phyloP scores from a whole-genome alignment of 345 rosid species.

The Pugionium cornutum region DNA sequence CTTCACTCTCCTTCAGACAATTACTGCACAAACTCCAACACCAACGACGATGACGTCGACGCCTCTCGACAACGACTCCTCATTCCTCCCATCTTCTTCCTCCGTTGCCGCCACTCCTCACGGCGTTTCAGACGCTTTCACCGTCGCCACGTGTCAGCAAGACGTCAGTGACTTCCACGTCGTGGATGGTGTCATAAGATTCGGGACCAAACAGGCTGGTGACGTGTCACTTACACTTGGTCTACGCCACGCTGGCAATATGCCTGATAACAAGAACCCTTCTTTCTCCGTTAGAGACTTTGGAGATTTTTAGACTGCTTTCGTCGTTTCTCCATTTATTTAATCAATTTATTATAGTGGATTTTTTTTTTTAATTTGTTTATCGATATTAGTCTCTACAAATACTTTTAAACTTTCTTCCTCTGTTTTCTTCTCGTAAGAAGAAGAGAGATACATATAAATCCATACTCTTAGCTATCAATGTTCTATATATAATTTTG shows the following conservation, averaged over 20 bases:
- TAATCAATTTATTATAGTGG: conserved; percentile 23
- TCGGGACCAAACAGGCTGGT: conserved; percentile 70
- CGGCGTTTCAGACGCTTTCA: conserved; percentile 32
- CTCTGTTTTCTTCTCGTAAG: conserved; percentile 24
- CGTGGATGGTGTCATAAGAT: conserved; percentile 52
- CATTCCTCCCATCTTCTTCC: conserved; percentile 38
- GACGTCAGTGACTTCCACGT: conserved; percentile 44
- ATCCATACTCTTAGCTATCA: conserved; percentile 5
- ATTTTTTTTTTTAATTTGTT: conserved; percentile 22
- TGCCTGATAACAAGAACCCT: conserved; percentile 61
- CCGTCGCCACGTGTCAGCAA: conserved; percentile 39
- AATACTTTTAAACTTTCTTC: conserved; percentile 6
- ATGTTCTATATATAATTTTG: conserved; percentile 15
- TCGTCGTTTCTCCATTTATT: conserved; percentile 34
- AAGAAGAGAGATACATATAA: conserved; percentile 29
- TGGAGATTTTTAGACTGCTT: conserved; percentile 64
- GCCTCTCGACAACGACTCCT: conserved; percentile 69
- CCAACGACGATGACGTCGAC: conserved; percentile 51
- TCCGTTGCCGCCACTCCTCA: conserved; percentile 33
- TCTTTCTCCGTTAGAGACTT: conserved; percentile 83
- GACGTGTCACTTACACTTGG: conserved; percentile 99
- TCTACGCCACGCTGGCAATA: conserved; percentile 86
- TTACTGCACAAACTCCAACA: conserved; percentile 47
- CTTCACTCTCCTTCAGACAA: conserved; percentile 37
- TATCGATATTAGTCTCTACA: no score